These are phyloP conservation scores for Aethionema arabicum DNA, from an alignment of 345 rosid genomes.

Conservation along the genomic window DNA sequence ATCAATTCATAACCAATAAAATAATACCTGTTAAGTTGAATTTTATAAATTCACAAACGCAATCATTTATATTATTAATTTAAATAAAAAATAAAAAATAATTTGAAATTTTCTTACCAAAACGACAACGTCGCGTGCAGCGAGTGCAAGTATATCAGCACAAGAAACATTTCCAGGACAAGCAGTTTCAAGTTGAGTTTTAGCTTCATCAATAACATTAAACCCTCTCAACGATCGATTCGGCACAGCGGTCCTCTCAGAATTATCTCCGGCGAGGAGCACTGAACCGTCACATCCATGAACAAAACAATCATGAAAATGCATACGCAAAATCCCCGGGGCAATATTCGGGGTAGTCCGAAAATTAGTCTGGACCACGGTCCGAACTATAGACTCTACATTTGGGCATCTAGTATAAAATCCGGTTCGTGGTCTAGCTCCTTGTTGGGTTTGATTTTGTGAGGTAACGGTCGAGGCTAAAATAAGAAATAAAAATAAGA, in stretches of 20 bases:
- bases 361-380: conserved; percentile 40
- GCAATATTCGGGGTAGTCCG: conserved; percentile 40
- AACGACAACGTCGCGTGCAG: conserved; percentile 53
- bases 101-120: conserved; percentile 32
- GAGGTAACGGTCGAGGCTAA: conserved; percentile 27
- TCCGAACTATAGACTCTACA: conserved; percentile 45
- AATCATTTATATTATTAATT: no score
- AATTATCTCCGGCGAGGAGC: conserved; percentile 43
- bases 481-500: conserved; percentile 22
- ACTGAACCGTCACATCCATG: conserved; percentile 53
- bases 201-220: conserved; percentile 52
- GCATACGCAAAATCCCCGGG: conserved; percentile 54
- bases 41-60: no score
- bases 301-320: conserved; percentile 60
- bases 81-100: not conserved
- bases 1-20: no score
- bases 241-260: conserved; percentile 51
- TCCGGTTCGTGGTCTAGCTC: conserved; percentile 28
- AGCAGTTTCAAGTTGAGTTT: conserved; percentile 45
- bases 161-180: conserved; percentile 57
- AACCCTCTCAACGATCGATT: conserved; percentile 51
- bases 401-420: conserved; percentile 44
- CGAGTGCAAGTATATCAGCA: conserved; percentile 60
- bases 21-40: no score
- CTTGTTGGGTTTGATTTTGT: conserved; percentile 17